Evolutionary conservation across 176 grass and related monocot genomes (phyloP), one percentile per base, ranked within the genome.

Genomic region (Saccharum spontaneum): DNA sequence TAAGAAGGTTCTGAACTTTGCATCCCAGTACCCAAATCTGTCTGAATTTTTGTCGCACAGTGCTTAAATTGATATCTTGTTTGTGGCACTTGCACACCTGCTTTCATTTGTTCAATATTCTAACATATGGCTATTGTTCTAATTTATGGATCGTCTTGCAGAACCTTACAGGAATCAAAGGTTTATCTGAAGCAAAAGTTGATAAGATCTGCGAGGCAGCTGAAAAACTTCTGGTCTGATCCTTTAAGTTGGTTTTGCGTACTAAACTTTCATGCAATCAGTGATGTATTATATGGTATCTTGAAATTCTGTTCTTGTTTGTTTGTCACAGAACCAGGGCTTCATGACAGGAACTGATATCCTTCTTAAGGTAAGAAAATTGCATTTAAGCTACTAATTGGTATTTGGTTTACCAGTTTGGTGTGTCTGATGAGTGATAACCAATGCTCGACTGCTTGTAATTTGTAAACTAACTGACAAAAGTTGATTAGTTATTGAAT

Each of bases 101-200:
- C 4, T 77, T 71, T 26, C 9, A 49, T 14, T 43, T 69, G 68
- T 49, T 79, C 12, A 23, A 34, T 75, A 4, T 69, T 67, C 61
- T 86, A 10, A 59, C 8, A 44, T 41, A 22, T 38, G 15, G 13
- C n/a, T 69, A 10, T 11, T 57, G 4, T 80, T 80, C 73, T 39
- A 38, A 28, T 22, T 16, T 52, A 74, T 52, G 80, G 8, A 61
- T 69, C 24, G 24, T 80, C 62, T 28, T 2, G 49, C 80, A 95
- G 93, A 98, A 26, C 85, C 91, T 98, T 82, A 98, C 91, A 20
- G 91, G 91, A 72, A 94, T 97, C 62, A 97, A 97, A 87, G 95
- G 92, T 50, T 85, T 94, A 69, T 97, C 95, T 55, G 88, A 97
- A 82, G 90, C 95, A 34, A 97, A 94, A 78, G 90, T 94, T 49